Evolutionary conservation across 305 asterid species (phyloP), one percentile per base, ranked within the genome.

Genomic region (Fraxinus albicans): DNA sequence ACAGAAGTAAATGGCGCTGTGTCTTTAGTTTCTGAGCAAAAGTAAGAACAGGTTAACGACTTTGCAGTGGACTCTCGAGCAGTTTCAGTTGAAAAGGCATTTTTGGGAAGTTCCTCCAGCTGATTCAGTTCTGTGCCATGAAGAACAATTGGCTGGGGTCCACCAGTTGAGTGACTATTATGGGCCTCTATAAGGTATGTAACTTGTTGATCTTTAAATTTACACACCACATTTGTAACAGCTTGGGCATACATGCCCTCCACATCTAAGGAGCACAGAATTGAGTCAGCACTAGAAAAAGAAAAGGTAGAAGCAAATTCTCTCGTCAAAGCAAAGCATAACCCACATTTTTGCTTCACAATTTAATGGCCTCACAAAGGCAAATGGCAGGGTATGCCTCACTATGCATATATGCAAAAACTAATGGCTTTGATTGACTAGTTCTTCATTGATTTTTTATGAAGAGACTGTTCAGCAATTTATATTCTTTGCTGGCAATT

Each of bases 161-260:
- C 90, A 84, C 87, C 88, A 77, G 88, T 42, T 69, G 91, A 89
- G 83, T 89, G 79, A 81, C 79, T 83, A 80, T 82, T 86, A 69
- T 82, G 87, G 80, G 94, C 87, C 88, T 92, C 98, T 79, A 93
- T 29, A 76, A 96, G 82, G 88, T 88, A 96, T 83, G 98, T 88
- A 79, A 88, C 90, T 83, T 86, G 94, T 80, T 93, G 94, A 83
- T 90, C 97, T 87, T 88, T 88, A 86, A 96, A 92, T 86, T 90
- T 92, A 69, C 80, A 35, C 82, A 88, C 91, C 80, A 92, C 89
- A 77, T 86, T 91, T 81, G 92, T 90, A 84, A 88, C 90, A 85
- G 97, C 94, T 82, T 80, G 88, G 60, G 40, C 87, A 79, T 93
- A 96, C 44, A 86, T 88, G 82, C 78, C 89, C 84, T 91, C 94